Evolutionary conservation across 257 asterid species (phyloP).

Genomic region (Solanum dulcamara): DNA sequence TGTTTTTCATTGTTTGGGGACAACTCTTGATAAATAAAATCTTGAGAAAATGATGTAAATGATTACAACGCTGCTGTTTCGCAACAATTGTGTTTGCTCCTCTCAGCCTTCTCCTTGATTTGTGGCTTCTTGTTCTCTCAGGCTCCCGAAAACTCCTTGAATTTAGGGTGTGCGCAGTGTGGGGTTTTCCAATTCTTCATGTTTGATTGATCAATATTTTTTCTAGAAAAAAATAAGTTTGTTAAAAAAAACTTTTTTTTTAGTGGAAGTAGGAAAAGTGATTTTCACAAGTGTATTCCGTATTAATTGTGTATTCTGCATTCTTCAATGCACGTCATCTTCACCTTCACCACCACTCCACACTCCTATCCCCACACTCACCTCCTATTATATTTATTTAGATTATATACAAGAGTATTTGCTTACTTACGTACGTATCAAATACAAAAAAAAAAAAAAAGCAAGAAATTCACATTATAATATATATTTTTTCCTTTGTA

Average conservation of each 20-base stretch:
- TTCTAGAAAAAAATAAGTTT: neutral
- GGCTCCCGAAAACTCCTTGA: neutral
- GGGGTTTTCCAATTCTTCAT: rapidly evolving
- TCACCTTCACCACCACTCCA: neutral
- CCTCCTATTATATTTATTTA: too few species aligned
- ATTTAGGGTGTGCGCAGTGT: neutral
- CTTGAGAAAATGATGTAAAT: neutral
- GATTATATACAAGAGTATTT: too few species aligned
- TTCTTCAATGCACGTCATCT: neutral
- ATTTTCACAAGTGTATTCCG: neutral
- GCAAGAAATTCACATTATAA: too few species aligned
- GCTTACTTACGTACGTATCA: too few species aligned
- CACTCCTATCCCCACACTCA: neutral
- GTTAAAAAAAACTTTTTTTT: too few species aligned
- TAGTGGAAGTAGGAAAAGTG: neutral
- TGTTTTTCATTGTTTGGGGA: neutral
- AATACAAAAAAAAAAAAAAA: too few species aligned
- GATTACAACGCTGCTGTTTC: neutral
- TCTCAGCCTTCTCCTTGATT: neutral
- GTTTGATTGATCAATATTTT: neutral
- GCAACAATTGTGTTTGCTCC: neutral
- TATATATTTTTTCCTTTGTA: too few species aligned
- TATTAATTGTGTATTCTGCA: too few species aligned
- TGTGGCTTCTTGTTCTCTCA: neutral
- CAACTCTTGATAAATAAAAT: neutral